phyloP scores from a whole-genome alignment of 1,284 basidiomycete species.

The Grifola frondosa region DNA sequence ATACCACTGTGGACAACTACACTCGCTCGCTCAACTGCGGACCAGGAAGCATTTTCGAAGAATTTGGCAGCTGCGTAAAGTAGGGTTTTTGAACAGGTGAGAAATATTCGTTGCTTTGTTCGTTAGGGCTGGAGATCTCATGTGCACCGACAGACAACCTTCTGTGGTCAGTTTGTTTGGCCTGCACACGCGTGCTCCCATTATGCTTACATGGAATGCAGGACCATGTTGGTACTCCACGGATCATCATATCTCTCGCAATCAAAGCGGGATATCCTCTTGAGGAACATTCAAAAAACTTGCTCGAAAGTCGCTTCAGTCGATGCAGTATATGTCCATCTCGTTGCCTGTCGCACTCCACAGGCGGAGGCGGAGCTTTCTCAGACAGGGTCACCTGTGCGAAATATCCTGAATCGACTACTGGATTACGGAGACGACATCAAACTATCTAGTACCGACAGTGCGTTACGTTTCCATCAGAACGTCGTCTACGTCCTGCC shows the following conservation, averaged over 20 bases:
- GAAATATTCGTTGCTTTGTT: no score
- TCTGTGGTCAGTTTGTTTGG: no score
- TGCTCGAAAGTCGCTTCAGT: slow-evolving; percentile 62
- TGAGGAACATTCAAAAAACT: slow-evolving; percentile 59
- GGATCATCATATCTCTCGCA: slow-evolving; percentile 75
- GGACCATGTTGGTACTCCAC: slow-evolving; percentile 60
- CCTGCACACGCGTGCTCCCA: no score
- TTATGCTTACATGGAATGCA: neutral
- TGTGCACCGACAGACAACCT: no score
- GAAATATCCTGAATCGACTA: slow-evolving; percentile 70
- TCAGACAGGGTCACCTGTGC: slow-evolving; percentile 43
- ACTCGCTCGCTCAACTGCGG: no score
- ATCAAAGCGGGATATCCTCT: slow-evolving; percentile 69
- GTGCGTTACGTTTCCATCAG: slow-evolving; percentile 37
- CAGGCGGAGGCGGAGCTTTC: slow-evolving; percentile 51
- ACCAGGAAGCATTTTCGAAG: no score
- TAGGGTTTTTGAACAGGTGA: no score
- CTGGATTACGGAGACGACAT: slow-evolving; percentile 85
- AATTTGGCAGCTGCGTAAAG: no score
- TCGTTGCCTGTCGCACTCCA: slow-evolving; percentile 65
- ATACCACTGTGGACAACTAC: no score
- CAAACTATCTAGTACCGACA: slow-evolving; percentile 47
- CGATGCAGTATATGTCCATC: slow-evolving; percentile 87
- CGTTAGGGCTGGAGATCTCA: no score
- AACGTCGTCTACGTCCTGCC: slow-evolving; percentile 76